Base-by-base conservation (phyloP, 1,284 basidiomycete genomes). In the Cryptococcus jaspeensis region DNA sequence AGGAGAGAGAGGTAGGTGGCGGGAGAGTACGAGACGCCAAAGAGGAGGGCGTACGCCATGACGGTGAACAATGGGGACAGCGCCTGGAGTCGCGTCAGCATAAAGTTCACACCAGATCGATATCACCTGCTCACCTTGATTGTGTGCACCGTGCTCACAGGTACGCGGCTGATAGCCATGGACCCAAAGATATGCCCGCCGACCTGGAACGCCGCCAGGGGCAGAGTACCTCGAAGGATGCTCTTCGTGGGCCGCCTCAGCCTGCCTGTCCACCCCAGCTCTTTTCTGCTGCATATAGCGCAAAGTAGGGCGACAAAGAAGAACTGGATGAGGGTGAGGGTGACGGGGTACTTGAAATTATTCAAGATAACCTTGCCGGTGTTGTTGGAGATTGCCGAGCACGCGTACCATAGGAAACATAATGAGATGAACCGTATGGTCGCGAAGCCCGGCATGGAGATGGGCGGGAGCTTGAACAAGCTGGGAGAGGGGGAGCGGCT, bases 111-210 rank as follows among this genome's bases (percentile, higher is more conserved):
- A 32, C 5, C 28, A 32, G 5, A 32, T 5, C 28, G 9, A 32
- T 32, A 32, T 5, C 28, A 32, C 25, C 2, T 38, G 73, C 84
- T 70, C 67, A 94, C 94, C 86, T 98, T 98, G 79, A 98, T 97
- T 36, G 95, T 99, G 74, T 99, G 96, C 23, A 98, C 93, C 0
- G 96, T 99, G 80, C 90, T 93, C 55, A 99, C 95, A 5, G 90
- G 92, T 59, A 98, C 96, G 54, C 92, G 83, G 40, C 91, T 91
- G 61, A 99, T 98, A 22, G 95, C 96, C 79, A 99, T 87, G 64
- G 91, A 94, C 28, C 91, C 92, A 71, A 96, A 95, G 66, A 98
- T 92, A 75, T 99, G 96, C 0, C 96, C 96, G n/a, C 89, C 90
- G 42, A 98, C 83, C 62, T 84, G 83, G 77, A 99, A 99, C 55